A percentile compares a stretch with the other conserved stretches of the same genome.
These are phyloP conservation scores for Lenzites betulinus DNA, from an alignment of 768 basidiomycete genomes.

Conservation along the genomic window DNA sequence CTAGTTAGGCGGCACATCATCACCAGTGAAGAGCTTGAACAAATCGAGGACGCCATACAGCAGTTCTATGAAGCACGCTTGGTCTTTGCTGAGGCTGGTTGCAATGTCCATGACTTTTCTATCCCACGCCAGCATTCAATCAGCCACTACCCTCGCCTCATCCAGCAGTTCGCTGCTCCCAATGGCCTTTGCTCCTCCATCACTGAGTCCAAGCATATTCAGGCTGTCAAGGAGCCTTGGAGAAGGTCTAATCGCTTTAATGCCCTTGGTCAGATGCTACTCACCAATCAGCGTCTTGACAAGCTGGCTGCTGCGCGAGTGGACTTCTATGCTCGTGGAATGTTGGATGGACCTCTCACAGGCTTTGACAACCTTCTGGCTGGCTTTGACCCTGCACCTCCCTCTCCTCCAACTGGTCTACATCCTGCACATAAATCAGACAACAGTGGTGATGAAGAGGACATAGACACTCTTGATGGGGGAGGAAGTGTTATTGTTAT, in stretches of 20 bases:
- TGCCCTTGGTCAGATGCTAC: constrained; percentile 27
- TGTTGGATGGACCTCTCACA: constrained; percentile 7
- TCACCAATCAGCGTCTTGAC: constrained; percentile 26
- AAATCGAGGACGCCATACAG: constrained; percentile 15
- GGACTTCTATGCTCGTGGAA: constrained; percentile 20
- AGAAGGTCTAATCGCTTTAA: constrained; percentile 21
- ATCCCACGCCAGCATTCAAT: constrained; percentile 27
- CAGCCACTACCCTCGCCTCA: constrained; percentile 20
- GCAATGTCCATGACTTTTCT: constrained; percentile 17
- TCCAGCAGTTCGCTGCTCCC: constrained; percentile 25
- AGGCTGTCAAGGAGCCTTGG: constrained; percentile 30
- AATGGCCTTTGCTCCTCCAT: constrained; percentile 31
- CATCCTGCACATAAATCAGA: no score
- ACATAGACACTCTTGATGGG: no score
- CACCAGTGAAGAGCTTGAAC: not conserved
- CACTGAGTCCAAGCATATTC: constrained; percentile 31
- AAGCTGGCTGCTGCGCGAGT: constrained; percentile 25
- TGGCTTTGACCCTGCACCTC: not conserved
- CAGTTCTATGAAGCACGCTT: constrained; percentile 10
- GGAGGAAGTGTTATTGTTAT: not conserved
- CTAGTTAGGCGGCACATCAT: constrained; percentile 8
- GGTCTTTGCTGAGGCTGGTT: constrained; percentile 19
- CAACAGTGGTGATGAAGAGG: no score
- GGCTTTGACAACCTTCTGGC: not conserved
- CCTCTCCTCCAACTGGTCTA: not conserved